Evolutionary conservation across 257 asterid species (phyloP), one percentile per base, ranked within the genome.

Genomic region (Striga asiatica): DNA sequence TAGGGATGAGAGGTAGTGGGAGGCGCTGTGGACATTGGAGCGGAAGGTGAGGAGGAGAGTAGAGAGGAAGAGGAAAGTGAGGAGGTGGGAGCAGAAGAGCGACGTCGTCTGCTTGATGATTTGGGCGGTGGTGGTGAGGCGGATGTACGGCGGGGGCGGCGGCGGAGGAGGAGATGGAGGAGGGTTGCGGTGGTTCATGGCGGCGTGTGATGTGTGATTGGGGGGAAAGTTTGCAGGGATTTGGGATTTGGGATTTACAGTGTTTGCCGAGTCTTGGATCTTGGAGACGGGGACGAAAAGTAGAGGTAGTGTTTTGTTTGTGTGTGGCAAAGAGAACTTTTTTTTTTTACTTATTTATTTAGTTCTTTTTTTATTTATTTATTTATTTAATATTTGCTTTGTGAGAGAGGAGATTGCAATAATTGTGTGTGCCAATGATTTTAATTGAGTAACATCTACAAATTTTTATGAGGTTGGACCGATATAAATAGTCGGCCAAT

Each of bases 1-100:
- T 46, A 78, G 71, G 16, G 94, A 62, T 54, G 78, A 69, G 70
- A 83, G 80, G 60, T 73, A 76, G 60, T 65, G 73, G 67, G 86
- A 65, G 11, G 76, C 79, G 60, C 58, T 70, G 64, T 75, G 75
- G 48, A 77, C 78, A 56, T 79, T 82, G 68, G 71, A 75, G 65
- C 71, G 88, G 68, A 82, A 82, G 62, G 82, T 66, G 65, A 82
- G 63, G 62, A 82, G 52, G 60, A 82, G 62, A 19, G 73, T 54
- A 22, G 80, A 49, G 65, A 79, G 68, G 69, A 79, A 71, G 31
- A 82, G 58, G 62, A 80, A 76, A 11, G 80, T 71, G 18, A 68
- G 39, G 43, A 76, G 66, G 54, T 83, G 73, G 2, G 86, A 60
- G 55, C 18, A 23, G 74, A 78, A 62, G 45, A 74, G 37, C 31